phyloP scores from a whole-genome alignment of 2,329 filamentous ascomycete genomes.

The Neoarthrinium moseri region DNA sequence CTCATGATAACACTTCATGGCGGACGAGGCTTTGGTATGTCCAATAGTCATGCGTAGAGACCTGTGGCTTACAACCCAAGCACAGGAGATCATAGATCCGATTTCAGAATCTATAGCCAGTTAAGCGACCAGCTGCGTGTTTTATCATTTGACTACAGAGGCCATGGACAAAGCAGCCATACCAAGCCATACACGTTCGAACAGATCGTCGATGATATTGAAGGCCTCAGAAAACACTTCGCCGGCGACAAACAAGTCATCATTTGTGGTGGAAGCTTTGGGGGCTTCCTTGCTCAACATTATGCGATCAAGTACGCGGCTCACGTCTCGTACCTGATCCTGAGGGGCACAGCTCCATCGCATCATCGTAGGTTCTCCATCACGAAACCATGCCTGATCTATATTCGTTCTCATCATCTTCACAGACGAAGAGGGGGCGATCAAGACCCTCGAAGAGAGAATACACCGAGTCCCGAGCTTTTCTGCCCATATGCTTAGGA shows the following conservation, averaged over 20 bases:
- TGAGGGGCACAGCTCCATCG: slow-evolving; percentile 34
- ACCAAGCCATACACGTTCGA: slow-evolving; percentile 33
- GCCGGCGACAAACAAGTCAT: slow-evolving; percentile 23
- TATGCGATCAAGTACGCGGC: slow-evolving; percentile 35
- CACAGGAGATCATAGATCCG: slow-evolving; percentile 31
- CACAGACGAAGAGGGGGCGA: slow-evolving; percentile 33
- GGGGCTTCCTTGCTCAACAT: slow-evolving; percentile 36
- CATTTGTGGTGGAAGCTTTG: slow-evolving; percentile 37
- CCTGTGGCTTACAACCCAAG: background rate
- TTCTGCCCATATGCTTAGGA: slow-evolving; percentile 32
- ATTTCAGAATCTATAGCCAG: slow-evolving; percentile 30
- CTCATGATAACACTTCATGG: slow-evolving; percentile 36
- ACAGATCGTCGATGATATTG: slow-evolving; percentile 36
- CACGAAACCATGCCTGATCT: too few relatives aligned
- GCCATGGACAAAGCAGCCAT: slow-evolving; percentile 32
- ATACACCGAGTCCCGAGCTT: slow-evolving; percentile 32
- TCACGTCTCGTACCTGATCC: slow-evolving; percentile 29
- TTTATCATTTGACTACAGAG: slow-evolving; percentile 34
- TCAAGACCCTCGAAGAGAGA: slow-evolving; percentile 28
- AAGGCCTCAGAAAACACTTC: slow-evolving; percentile 29
- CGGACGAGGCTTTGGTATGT: slow-evolving; percentile 32
- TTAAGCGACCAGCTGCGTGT: slow-evolving; percentile 26
- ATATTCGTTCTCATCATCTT: too few relatives aligned
- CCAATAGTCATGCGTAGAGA: background rate
- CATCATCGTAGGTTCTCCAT: slow-evolving; percentile 30